Conservation (phyloP, 257 asterid genomes). For the Knoxia roxburghii region DNA sequence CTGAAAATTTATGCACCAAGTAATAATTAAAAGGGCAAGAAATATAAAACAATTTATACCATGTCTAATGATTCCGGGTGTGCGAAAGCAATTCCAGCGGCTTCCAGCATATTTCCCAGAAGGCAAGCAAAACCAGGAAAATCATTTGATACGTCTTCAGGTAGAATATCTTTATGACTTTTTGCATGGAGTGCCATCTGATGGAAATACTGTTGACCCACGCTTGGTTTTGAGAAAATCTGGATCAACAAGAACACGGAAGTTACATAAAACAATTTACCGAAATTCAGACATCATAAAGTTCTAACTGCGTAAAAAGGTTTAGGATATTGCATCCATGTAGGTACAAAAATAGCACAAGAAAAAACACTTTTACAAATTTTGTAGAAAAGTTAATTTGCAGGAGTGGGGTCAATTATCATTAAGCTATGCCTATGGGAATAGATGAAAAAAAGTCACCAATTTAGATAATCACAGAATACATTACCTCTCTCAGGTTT, state of each 20-base stretch:
- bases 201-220: slow-evolving; percentile 63
- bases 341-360: not conserved
- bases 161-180: slow-evolving; percentile 53
- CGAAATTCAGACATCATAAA: not conserved
- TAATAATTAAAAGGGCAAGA: not conserved
- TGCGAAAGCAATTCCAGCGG: slow-evolving; percentile 59
- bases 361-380: not conserved
- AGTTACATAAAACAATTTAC: slow-evolving; percentile 6
- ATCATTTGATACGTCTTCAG: slow-evolving; percentile 66
- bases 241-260: slow-evolving; percentile 31
- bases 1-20: not conserved
- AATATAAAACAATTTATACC: slow-evolving; percentile 37
- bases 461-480: not conserved
- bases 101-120: slow-evolving; percentile 82
- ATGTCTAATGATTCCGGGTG: slow-evolving; percentile 65
- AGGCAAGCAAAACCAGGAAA: slow-evolving; percentile 87
- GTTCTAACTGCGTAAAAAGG: not conserved
- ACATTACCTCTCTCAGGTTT: slow-evolving; percentile 72
- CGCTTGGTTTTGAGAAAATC: slow-evolving; percentile 65
- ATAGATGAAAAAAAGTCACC: slow-evolving; percentile 8
- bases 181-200: slow-evolving; percentile 67
- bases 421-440: slow-evolving; percentile 1
- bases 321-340: not conserved
- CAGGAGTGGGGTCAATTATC: not conserved
- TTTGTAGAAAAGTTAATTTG: not conserved